These are phyloP conservation scores for Psophocarpus tetragonolobus DNA, from an alignment of 306 rosid species.

Conservation along the genomic window DNA sequence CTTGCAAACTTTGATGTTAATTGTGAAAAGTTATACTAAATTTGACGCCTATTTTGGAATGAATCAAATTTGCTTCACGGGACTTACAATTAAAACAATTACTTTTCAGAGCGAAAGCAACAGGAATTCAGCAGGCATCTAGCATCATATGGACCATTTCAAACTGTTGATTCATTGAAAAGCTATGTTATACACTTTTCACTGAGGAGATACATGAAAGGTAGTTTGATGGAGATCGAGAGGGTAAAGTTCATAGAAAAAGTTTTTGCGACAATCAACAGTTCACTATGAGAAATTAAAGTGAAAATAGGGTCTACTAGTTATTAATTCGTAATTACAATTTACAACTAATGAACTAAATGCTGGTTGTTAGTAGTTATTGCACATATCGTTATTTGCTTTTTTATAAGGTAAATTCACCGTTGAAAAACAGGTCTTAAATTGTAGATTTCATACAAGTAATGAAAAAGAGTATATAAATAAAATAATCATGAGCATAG, in stretches of 20 bases:
- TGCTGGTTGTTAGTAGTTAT: background rate
- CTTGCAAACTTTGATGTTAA: conserved; percentile 29
- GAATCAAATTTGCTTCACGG: background rate
- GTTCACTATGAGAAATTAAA: background rate
- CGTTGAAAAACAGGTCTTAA: background rate
- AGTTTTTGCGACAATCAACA: background rate
- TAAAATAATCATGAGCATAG: background rate
- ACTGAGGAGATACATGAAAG: background rate
- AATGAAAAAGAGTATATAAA: background rate
- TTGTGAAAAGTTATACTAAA: background rate
- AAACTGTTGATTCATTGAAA: background rate
- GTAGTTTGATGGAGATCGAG: background rate
- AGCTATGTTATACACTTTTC: background rate
- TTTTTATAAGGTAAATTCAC: background rate
- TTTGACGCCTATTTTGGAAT: conserved; percentile 3
- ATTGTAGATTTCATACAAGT: background rate
- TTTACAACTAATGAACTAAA: too few species aligned
- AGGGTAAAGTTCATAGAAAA: background rate
- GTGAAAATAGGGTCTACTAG: background rate
- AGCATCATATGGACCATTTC: background rate
- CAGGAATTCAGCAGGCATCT: background rate
- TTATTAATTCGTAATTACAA: background rate
- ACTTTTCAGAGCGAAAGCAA: background rate
- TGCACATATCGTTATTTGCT: background rate
- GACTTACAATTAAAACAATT: background rate